Evolutionary conservation across 164 flowering plant species (phyloP), one percentile per base, ranked within the genome.

Genomic region (Cinnamomum chago): DNA sequence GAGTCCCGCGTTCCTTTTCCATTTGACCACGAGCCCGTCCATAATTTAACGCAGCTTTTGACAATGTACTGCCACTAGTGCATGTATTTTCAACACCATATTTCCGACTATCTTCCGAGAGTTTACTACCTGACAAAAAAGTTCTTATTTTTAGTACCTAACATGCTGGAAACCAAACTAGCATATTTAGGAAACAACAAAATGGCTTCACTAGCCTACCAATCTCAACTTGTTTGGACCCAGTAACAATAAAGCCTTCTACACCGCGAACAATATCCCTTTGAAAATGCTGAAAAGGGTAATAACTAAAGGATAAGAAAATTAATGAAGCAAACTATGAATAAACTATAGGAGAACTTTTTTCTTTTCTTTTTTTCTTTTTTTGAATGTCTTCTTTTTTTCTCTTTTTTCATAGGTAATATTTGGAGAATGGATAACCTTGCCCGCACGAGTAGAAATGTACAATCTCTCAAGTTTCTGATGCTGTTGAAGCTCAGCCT

Each of bases 181-280:
- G 55, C 67, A 11, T 6, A 47, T 11, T 14, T 67, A 33, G 17
- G 47, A 30, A 77, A 30, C 14, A 51, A 62, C 23, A 68, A 64
- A 25, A 72, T 62, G 77, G 17, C 64, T 65, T 73, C 58, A 17
- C 27, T n/a, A 79, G 76, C 80, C 76, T 67, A 89, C 99, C 97
- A 78, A 95, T 93, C 76, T 92, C 95, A 71, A 92, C 88, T 87
- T 95, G 97, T 82, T 93, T 95, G 65, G 96, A 87, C 58, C 95
- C 97, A 67, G 91, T 86, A 27, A 90, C 90, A 62, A 92, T 90
- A 76, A 86, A 93, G 27, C 98, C 98, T 83, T 93, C 96, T 5
- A 88, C 88, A 23, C 98, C 93, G 70, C 94, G 96, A 25, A 90
- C 90, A 76, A 95, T 88, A 84, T 93, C 98, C 79, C 96, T 86